Base-by-base conservation (phyloP, 495 filamentous ascomycete species). In the Letharia columbiana region DNA sequence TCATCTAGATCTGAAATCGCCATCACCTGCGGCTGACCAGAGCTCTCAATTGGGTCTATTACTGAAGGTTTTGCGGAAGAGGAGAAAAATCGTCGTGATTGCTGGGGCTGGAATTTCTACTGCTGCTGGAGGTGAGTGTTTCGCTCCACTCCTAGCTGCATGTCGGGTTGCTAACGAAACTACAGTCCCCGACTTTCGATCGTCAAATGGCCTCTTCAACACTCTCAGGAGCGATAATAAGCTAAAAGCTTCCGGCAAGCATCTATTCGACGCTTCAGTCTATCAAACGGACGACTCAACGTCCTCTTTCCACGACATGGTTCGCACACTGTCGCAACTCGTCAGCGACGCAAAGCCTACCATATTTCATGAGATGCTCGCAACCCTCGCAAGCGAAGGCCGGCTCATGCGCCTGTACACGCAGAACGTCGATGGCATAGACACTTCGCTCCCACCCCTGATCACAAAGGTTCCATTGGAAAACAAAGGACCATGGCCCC, bases 51-150 rank as follows among this genome's bases (percentile, higher is more conserved):
- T 96, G 12, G 82, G 87, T 61, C 81, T 85, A 61, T 79, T 98
- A 18, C 75, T 91, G 47, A 84, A 89, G 61, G 86, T 84, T n/a
- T 76, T 98, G 67, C 87, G 89, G 64, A 89, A 89, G 73, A 94
- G 91, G 77, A 88, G 89, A 75, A 97, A 96, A 78, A 96, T 98
- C 70, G 91, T 98, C 28, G 91, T 96, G 52, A 90, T 98, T 75
- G 93, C 93, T 41, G 94, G 94, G 60, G 94, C 94, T 42, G 94
- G 94, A 61, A 98, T 98, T 67, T 98, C 94, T 45, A 93, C 95
- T 18, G 91, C 92, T 57, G 95, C 94, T 68, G 94, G 94, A 63
- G 94, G 92, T 96, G 87, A 71, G 91, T 87, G 64, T 33, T 68
- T 17, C 61, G 37, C 40, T 71, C 64, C 57, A 56, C 67, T 65